A percentile compares a stretch with the other conserved stretches of the same genome.
These are phyloP conservation scores for Dipteronia dyeriana DNA, from an alignment of 345 rosid genomes.

Conservation along the genomic window DNA sequence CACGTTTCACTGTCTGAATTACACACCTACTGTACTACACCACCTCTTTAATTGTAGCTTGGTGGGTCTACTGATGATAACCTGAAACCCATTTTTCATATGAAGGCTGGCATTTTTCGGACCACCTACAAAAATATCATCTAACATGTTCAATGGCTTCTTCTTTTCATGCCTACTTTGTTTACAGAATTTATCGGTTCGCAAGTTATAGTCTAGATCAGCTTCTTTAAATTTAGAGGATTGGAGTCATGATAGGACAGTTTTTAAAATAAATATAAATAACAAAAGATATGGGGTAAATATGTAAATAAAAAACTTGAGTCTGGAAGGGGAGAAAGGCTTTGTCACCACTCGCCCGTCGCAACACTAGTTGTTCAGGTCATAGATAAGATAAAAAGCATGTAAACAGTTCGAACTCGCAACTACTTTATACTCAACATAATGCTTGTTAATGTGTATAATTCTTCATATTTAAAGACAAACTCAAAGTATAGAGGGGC, in stretches of 20 bases:
- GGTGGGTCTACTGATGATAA: conserved; percentile 5
- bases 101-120: conserved; percentile 1
- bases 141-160: background rate
- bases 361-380: too few relatives aligned
- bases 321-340: too few relatives aligned
- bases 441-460: background rate
- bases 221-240: too few relatives aligned
- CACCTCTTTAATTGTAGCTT: background rate
- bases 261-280: too few relatives aligned
- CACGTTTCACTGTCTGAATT: conserved; percentile 9
- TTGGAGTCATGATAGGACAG: too few relatives aligned
- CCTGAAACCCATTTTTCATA: background rate
- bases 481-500: background rate
- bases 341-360: too few relatives aligned
- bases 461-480: background rate
- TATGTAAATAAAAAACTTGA: too few relatives aligned
- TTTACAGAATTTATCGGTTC: too few relatives aligned
- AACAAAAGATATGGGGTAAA: too few relatives aligned
- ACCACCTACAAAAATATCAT: background rate
- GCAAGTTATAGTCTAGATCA: too few relatives aligned
- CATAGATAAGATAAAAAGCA: too few relatives aligned
- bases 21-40: background rate
- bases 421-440: background rate
- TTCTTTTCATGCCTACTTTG: background rate
- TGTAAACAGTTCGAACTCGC: background rate